phyloP scores from a whole-genome alignment of 2,329 filamentous ascomycete genomes.

The Ophiostoma angusticollis region DNA sequence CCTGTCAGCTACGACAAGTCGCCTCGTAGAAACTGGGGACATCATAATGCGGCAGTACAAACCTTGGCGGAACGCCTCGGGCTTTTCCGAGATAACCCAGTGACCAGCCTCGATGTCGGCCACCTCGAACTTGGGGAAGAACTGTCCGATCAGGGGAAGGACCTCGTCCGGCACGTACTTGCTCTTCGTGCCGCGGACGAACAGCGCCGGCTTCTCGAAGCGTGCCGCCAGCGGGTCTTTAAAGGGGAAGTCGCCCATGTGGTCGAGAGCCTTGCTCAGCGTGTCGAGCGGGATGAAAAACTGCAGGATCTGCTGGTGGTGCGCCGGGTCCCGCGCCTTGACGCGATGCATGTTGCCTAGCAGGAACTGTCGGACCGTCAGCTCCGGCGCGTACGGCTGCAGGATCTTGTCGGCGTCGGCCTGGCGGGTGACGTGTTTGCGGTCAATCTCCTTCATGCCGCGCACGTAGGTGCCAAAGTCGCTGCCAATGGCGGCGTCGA shows the following conservation, averaged over 20 bases:
- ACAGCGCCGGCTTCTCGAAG: constrained; percentile 67
- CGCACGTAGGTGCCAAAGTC: constrained; percentile 70
- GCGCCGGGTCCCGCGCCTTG: constrained; percentile 13
- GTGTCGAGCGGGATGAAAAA: constrained; percentile 71
- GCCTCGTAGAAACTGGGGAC: neutral
- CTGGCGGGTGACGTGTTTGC: constrained; percentile 51
- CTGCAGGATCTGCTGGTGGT: constrained; percentile 40
- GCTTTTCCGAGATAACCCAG: constrained; percentile 84
- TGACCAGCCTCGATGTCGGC: constrained; percentile 68
- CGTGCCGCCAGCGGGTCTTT: constrained; percentile 52
- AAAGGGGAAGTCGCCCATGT: constrained; percentile 84
- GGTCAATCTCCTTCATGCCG: constrained; percentile 74
- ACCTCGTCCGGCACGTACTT: constrained; percentile 71
- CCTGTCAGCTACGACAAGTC: neutral
- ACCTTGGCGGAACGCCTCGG: constrained; percentile 66
- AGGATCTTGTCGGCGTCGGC: constrained; percentile 73
- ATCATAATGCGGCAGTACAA: too few relatives aligned
- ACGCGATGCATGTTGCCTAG: constrained; percentile 67
- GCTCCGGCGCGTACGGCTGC: constrained; percentile 56
- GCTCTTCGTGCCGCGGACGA: constrained; percentile 66
- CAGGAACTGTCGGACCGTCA: constrained; percentile 79
- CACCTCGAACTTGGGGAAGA: constrained; percentile 67
- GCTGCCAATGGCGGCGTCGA: constrained; percentile 61
- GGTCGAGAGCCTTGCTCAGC: constrained; percentile 52
- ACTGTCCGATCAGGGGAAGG: constrained; percentile 64